Base-by-base conservation (phyloP, 768 basidiomycete genomes). In the Lactarius psammicola region DNA sequence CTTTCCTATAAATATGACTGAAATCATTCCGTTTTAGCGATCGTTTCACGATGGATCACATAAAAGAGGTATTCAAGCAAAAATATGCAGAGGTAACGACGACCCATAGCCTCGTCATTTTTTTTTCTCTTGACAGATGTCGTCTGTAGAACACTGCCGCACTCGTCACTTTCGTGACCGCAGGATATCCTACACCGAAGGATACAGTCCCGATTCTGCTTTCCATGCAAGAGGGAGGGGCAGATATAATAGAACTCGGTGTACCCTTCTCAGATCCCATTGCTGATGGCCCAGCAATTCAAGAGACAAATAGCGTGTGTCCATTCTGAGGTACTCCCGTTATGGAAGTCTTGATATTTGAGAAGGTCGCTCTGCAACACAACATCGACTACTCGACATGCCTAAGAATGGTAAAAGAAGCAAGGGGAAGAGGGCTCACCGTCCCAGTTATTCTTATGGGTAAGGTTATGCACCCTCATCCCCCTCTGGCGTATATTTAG, bases 251-350 rank as follows among this genome's bases (percentile, higher is more conserved):
- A 67, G 96, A 99, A 76, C 83, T 99, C 20, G 96, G 96, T 20
- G 84, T 98, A 33, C 94, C 95, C 0, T 98, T 96, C 80, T 95
- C 92, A 61, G 96, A 98, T 78, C 96, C 95, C 23, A 92, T 94
- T 70, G 95, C 94, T 2, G 96, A 99, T 77, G 96, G 96, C 0
- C 92, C 92, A 30, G 87, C 86, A 3, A 97, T 99, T 67, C 96
- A 99, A 74, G 89, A 89, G 67, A 84, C 92, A 15, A 98, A 98
- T 75, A 92, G 90, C n/a, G 96, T 94, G 66, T 69, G 87, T 80
- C n/a, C 55, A 49, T 59, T 23, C 36, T 55, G 15, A 56, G 34
- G 17, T 38, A 49, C n/a, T 26, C 6, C 20, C 56, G 30, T 55
- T 51, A 34, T 44, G 54, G 23, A 56, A 23, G 55, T 62, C 33